Evolutionary conservation across 805 yeast species (phyloP).

Genomic region (Hemisphaericaspora nanyangensis): DNA sequence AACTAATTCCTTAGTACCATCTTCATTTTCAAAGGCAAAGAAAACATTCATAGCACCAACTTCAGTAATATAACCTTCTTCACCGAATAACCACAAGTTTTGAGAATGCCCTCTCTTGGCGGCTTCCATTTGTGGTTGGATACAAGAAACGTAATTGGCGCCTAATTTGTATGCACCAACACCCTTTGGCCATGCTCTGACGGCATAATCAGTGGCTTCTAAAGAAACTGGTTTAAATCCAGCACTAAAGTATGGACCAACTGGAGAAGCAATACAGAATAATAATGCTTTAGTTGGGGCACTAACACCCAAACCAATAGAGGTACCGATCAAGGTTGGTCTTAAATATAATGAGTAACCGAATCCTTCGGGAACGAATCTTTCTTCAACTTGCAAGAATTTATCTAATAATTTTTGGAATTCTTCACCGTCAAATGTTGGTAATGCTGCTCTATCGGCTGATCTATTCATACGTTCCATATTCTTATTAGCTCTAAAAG

Average conservation of each 20-base stretch:
- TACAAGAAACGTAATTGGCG: slow-evolving; percentile 96
- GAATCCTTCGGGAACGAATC: slow-evolving; percentile 75
- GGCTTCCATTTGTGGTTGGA: slow-evolving; percentile 86
- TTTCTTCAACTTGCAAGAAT: slow-evolving; percentile 68
- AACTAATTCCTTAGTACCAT: slow-evolving; percentile 86
- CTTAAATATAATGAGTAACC: slow-evolving; percentile 92
- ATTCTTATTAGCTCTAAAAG: slow-evolving; percentile 90
- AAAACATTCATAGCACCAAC: slow-evolving; percentile 98
- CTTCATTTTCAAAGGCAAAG: slow-evolving; percentile 74
- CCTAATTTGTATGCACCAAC: slow-evolving; percentile 95
- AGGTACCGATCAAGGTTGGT: slow-evolving; percentile 94
- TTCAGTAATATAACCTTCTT: slow-evolving; percentile 81
- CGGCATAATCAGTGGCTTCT: slow-evolving; percentile 94
- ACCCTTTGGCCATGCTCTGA: slow-evolving; percentile 99
- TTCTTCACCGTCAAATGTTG: slow-evolving; percentile 78
- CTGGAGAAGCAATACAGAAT: slow-evolving; percentile 90
- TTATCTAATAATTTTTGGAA: slow-evolving; percentile 72
- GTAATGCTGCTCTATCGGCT: slow-evolving; percentile 85
- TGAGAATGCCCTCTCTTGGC: slow-evolving; percentile 91
- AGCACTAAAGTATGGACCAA: slow-evolving; percentile 86
- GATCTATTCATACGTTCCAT: slow-evolving; percentile 88
- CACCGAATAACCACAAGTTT: slow-evolving; percentile 94
- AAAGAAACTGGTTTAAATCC: slow-evolving; percentile 94
- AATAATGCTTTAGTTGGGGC: slow-evolving; percentile 78
- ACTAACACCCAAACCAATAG: slow-evolving; percentile 82